Conservation (phyloP, 441 rosid genomes). For the Aleurites moluccanus region DNA sequence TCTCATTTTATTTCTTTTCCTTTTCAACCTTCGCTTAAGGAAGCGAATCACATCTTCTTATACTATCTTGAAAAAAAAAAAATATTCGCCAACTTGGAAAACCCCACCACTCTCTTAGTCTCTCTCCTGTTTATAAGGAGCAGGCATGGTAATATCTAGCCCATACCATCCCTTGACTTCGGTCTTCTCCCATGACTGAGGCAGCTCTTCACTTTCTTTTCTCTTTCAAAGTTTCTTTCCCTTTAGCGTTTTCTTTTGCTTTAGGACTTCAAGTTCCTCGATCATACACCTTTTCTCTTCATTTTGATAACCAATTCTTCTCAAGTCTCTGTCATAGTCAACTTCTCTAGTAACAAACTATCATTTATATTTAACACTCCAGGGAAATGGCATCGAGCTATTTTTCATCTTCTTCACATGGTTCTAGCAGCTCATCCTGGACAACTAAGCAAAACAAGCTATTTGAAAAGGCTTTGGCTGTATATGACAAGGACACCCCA, state of each 20-base stretch:
- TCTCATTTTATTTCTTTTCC: slow-evolving; percentile 20
- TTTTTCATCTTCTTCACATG: slow-evolving; percentile 42
- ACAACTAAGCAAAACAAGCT: slow-evolving; percentile 83
- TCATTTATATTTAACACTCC: background rate
- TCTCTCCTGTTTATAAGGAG: slow-evolving; percentile 53
- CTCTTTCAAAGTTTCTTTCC: slow-evolving; percentile 12
- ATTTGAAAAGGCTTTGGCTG: slow-evolving; percentile 85
- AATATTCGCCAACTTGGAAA: slow-evolving; percentile 53
- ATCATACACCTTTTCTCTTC: background rate
- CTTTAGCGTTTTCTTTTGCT: slow-evolving; percentile 20
- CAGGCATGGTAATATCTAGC: slow-evolving; percentile 34
- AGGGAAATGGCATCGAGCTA: slow-evolving; percentile 58
- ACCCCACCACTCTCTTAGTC: slow-evolving; percentile 33
- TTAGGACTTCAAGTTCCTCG: slow-evolving; percentile 8
- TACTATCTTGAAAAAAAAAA: slow-evolving; percentile 14
- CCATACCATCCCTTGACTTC: slow-evolving; percentile 41
- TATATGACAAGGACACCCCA: slow-evolving; percentile 52
- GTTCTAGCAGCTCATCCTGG: slow-evolving; percentile 65
- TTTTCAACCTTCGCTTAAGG: slow-evolving; percentile 26
- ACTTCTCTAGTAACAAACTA: background rate
- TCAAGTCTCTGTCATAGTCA: background rate
- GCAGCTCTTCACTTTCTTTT: slow-evolving; percentile 22
- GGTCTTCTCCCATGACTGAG: slow-evolving; percentile 34
- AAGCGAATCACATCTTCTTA: slow-evolving; percentile 39
- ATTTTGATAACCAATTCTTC: background rate